These are phyloP conservation scores for Hymenoscyphus fraxineus DNA, from an alignment of 2,329 filamentous ascomycete genomes.

Conservation along the genomic window DNA sequence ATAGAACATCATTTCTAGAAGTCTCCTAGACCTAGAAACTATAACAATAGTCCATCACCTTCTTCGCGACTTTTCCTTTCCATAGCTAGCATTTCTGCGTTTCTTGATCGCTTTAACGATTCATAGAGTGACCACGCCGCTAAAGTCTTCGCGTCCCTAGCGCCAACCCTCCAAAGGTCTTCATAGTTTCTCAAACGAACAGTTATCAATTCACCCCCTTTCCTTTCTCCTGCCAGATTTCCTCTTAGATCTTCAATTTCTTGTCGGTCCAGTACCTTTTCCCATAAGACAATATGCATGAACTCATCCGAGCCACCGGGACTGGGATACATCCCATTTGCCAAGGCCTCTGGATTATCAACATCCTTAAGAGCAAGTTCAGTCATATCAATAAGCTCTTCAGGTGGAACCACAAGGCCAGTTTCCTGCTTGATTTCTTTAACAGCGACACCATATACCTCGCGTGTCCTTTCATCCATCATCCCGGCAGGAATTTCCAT, in stretches of 20 bases:
- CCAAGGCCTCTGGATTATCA: slow-evolving; percentile 34
- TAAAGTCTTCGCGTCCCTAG: slow-evolving; percentile 53
- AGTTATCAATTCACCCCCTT: slow-evolving; percentile 56
- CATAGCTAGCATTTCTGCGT: too few species aligned
- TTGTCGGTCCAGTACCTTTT: slow-evolving; percentile 46
- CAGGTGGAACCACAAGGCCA: slow-evolving; percentile 43
- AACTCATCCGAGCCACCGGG: slow-evolving; percentile 57
- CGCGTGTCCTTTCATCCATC: slow-evolving; percentile 47
- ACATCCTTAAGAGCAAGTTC: slow-evolving; percentile 40
- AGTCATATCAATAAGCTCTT: slow-evolving; percentile 46
- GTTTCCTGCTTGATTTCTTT: slow-evolving; percentile 57
- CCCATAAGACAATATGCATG: slow-evolving; percentile 52
- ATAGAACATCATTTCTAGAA: too few species aligned
- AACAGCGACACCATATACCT: slow-evolving; percentile 45
- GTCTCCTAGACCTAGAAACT: too few species aligned
- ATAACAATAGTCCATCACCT: too few species aligned
- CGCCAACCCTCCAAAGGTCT: slow-evolving; percentile 52
- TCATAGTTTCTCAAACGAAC: slow-evolving; percentile 52
- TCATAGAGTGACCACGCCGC: slow-evolving; percentile 56
- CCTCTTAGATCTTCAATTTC: slow-evolving; percentile 52
- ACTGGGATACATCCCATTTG: slow-evolving; percentile 50
- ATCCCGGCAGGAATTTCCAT: slow-evolving; percentile 25
- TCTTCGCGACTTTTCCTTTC: too few species aligned
- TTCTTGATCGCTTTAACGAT: slow-evolving; percentile 37
- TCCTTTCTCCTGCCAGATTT: slow-evolving; percentile 50